A percentile compares a stretch with the other conserved stretches of the same genome.
Conservation (phyloP, 73 alveolate species). For the Blepharisma stoltei region DNA sequence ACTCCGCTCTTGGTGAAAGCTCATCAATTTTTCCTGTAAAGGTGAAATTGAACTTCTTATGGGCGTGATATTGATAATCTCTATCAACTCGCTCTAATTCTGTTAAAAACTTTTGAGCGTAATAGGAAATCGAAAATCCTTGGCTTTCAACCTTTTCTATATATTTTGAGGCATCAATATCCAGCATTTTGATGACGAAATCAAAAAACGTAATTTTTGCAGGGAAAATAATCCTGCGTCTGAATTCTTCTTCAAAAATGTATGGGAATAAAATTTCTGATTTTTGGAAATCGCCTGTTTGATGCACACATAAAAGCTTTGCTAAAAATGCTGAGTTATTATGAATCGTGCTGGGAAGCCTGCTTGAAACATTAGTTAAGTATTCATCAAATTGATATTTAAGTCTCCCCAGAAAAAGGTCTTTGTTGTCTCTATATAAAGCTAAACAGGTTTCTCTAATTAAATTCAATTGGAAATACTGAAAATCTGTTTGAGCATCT, state of each 20-base stretch:
- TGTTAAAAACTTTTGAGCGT: neutral
- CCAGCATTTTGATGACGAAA: neutral
- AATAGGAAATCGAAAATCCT: neutral
- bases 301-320: neutral
- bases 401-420: neutral
- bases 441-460: neutral
- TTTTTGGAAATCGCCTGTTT: neutral
- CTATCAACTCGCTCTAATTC: neutral
- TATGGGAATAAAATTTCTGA: neutral
- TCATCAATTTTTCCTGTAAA: slow-evolving; percentile 1
- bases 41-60: neutral
- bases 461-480: neutral
- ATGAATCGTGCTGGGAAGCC: slow-evolving; percentile 1
- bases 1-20: neutral
- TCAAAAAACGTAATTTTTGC: neutral
- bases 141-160: neutral
- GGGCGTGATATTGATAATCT: neutral
- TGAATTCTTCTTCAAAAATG: slow-evolving; percentile 25
- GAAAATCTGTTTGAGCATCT: slow-evolving; percentile 5
- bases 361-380: neutral
- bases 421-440: neutral
- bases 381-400: neutral
- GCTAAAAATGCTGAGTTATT: slow-evolving; percentile 1
- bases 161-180: neutral
- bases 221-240: neutral